Evolutionary conservation across 768 basidiomycete genomes (phyloP), one percentile per base, ranked within the genome.

Genomic region (Leccinum barrowsii): DNA sequence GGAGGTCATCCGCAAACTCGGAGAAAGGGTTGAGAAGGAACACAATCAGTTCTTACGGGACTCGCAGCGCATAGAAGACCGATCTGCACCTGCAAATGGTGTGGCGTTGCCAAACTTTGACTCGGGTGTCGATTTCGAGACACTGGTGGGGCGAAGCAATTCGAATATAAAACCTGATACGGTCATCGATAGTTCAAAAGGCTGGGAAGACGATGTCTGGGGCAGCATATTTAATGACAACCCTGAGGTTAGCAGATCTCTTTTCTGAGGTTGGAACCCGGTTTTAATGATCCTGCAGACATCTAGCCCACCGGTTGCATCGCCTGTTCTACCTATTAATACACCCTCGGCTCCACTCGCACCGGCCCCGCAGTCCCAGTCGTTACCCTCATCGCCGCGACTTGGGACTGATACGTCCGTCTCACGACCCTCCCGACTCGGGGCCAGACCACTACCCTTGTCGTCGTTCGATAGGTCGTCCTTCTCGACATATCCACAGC

Each of bases 1-100:
- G 93, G 73, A 74, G 8, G 89, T 90, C 42, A 91, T 92, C 32
- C 82, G 79, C 57, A 88, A 84, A 71, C 78, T 87, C 4, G 85
- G 91, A 17, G 85, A 90, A 26, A 86, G 96, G 7, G 95, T 99
- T 10, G 93, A 98, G 74, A 83, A 83, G 64, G 97, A 98, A 70
- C 97, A 98, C 63, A 79, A 87, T 58, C 90, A 94, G 66, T 96
- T 94, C 71, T 78, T 99, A 8, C 86, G 92, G 40, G 97, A 98
- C 70, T 90, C 94, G 2, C 93, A 94, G 63, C 82, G 95, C 30
- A 78, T 95, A 21, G 94, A 97, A 67, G 91, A 94, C 68, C 85
- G 80, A 26, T 89, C 85, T 44, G 76, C 80, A 2, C 74, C 79
- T 3, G 60, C 70, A 17, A 78, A 81, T 65, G 82, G 82, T 2